Conservation (phyloP, 2,329 filamentous ascomycete species). For the Rugonectria rugulosa region DNA sequence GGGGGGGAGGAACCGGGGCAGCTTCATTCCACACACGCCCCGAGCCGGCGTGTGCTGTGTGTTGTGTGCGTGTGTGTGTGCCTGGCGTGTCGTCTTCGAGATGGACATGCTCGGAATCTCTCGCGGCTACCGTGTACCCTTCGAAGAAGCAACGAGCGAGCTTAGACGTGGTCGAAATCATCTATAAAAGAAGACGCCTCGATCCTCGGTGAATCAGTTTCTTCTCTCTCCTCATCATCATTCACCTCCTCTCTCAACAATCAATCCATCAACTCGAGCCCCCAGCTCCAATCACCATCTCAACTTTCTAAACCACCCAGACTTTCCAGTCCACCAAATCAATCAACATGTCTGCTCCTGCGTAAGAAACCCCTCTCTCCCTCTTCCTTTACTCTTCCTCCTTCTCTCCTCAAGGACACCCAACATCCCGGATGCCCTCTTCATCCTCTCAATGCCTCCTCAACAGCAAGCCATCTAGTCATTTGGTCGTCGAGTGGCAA, state of each 20-base stretch:
- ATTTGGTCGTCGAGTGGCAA: conserved; percentile 18
- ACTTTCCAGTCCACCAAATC: conserved; percentile 27
- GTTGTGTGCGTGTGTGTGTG: conserved; percentile 8
- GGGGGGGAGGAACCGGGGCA: background rate
- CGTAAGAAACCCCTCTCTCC: conserved; percentile 28
- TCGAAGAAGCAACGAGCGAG: conserved; percentile 18
- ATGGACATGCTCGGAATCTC: conserved; percentile 12
- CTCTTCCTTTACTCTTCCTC: background rate
- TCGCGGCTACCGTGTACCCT: conserved; percentile 16
- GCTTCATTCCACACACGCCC: conserved; percentile 1
- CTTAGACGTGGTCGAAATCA: conserved; percentile 9
- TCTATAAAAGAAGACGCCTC: conserved; percentile 36
- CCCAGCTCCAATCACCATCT: conserved; percentile 27
- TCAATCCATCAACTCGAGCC: conserved; percentile 35
- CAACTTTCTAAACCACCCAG: conserved; percentile 25
- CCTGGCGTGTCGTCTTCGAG: background rate
- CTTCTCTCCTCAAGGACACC: too few species aligned
- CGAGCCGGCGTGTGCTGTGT: conserved; percentile 12
- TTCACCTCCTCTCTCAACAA: conserved; percentile 32
- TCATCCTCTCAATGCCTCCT: background rate
- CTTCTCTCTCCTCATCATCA: conserved; percentile 30
- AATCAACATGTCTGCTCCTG: conserved; percentile 39
- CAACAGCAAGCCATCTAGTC: background rate
- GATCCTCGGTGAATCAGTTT: conserved; percentile 19
- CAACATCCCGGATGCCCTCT: too few species aligned